phyloP scores from a whole-genome alignment of 768 basidiomycete species.

The Boletus subparvulus region DNA sequence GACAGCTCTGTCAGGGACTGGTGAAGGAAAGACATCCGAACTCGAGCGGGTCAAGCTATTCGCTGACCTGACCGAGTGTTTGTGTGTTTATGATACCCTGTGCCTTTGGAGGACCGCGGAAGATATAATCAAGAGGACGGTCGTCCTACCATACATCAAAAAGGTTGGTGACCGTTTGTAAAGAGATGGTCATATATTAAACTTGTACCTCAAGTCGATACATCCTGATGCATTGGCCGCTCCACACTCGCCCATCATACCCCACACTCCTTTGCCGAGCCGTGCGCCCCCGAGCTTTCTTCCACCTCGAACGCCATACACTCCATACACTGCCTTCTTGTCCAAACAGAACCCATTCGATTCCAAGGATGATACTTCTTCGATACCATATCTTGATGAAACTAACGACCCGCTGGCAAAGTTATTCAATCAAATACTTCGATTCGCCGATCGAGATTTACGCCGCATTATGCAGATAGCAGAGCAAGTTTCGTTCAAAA shows the following conservation, averaged over 20 bases:
- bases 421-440: conserved; percentile 80
- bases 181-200: background rate
- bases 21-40: conserved; percentile 52
- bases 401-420: conserved; percentile 64
- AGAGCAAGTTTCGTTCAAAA: conserved; percentile 60
- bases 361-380: conserved; percentile 29
- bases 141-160: conserved; percentile 74
- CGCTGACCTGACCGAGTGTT: conserved; percentile 72
- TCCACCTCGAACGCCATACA: conserved; percentile 56
- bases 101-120: conserved; percentile 87
- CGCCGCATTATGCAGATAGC: conserved; percentile 73
- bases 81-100: conserved; percentile 76
- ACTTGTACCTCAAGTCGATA: conserved; percentile 56
- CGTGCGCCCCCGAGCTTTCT: conserved; percentile 27
- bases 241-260: conserved; percentile 73
- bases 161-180: conserved; percentile 48
- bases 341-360: conserved; percentile 42
- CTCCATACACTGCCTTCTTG: conserved; percentile 49
- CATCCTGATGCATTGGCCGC: conserved; percentile 64
- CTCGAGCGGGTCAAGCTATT: conserved; percentile 61
- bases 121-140: conserved; percentile 70
- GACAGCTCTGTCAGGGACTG: conserved; percentile 46
- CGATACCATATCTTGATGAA: conserved; percentile 61
- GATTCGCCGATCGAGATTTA: conserved; percentile 77
- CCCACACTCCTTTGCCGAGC: conserved; percentile 64